Percentiles rank a stretch among this genome's conserved stretches.
These are phyloP conservation scores for Paraconiothyrium sp. DNA, from an alignment of 2,329 filamentous ascomycete species.

Conservation along the genomic window DNA sequence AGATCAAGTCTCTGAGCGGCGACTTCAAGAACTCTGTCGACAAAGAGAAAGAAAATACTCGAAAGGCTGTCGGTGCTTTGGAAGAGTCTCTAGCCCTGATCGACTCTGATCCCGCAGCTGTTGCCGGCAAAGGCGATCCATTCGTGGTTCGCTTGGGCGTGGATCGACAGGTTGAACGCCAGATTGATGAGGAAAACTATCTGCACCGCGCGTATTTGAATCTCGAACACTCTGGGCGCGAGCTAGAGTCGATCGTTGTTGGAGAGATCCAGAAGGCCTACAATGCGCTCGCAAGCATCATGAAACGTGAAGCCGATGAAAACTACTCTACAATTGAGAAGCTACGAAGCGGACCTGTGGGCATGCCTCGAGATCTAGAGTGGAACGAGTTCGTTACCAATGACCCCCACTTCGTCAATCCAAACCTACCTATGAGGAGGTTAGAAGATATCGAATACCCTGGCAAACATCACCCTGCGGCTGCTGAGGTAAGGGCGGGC, in stretches of 20 bases:
- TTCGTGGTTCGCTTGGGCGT: constrained; percentile 87
- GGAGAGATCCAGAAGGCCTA: constrained; percentile 98
- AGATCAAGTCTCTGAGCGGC: constrained; percentile 91
- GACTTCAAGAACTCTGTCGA: constrained; percentile 98
- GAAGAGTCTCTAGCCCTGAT: constrained; percentile 82
- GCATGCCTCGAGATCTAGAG: constrained; percentile 94
- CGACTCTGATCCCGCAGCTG: constrained; percentile 78
- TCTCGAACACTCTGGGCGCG: constrained; percentile 89
- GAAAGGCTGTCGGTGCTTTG: constrained; percentile 79
- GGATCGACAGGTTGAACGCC: constrained; percentile 88
- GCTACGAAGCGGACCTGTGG: constrained; percentile 82
- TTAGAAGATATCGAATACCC: constrained; percentile 87
- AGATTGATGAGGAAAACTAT: constrained; percentile 97
- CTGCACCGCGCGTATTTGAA: constrained; percentile 94
- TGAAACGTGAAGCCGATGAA: constrained; percentile 89
- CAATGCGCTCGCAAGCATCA: constrained; percentile 88
- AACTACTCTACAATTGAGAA: constrained; percentile 81
- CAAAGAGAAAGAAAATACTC: constrained; percentile 89
- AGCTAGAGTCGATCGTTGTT: constrained; percentile 95
- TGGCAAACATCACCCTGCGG: constrained; percentile 85
- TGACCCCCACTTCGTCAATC: constrained; percentile 88
- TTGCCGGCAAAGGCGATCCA: constrained; percentile 88
- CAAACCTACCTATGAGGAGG: constrained; percentile 78
- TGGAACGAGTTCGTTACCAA: constrained; percentile 84
- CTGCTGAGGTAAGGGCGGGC: constrained; percentile 85